Base-by-base conservation (phyloP, 306 rosid genomes). In the Sphenostylis stenocarpa region DNA sequence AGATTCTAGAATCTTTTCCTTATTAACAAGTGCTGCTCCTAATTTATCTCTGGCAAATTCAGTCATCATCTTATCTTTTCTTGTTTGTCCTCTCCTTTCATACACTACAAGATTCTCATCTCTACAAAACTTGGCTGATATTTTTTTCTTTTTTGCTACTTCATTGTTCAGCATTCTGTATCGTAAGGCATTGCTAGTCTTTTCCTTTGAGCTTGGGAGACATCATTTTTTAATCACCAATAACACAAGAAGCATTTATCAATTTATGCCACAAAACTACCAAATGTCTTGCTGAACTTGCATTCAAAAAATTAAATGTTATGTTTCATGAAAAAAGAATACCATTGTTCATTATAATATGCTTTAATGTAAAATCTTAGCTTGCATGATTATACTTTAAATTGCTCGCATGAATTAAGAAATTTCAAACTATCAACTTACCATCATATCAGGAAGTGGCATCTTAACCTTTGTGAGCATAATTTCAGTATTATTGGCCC, bases 371-470 rank as follows among this genome's bases (percentile, higher is more conserved):
- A 63, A 70, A 82, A 87, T 89, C 58, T 41, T 36, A 41, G n/a
- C 64, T 67, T 43, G 76, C 81, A 68, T 53, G 53, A 41, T 15
- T 68, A 29, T 60, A 74, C 33, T 49, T 64, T n/a, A 45, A 51
- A 29, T 21, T 67, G 61, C n/a, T 39, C 28, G 43, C 36, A n/a
- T 61, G 48, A 80, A 56, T 72, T 68, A 58, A 67, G 58, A 78
- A 68, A 56, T 75, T 67, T 81, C 20, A 4, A 61, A 63, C 67
- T 36, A 61, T 64, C 48, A 70, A 76, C 96, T 89, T 86, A 94
- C 98, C 98, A 94, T 89, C 92, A 94, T 92, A 81, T 94, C 98
- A 73, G 98, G 84, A 62, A 94, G 97, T n/a, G 97, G 97, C 97
- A 94, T 94, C 96, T 93, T 92, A 80, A 94, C 96, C 88, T 94